phyloP scores from a whole-genome alignment of 148 eudicot species.

The Fagopyrum tataricum region DNA sequence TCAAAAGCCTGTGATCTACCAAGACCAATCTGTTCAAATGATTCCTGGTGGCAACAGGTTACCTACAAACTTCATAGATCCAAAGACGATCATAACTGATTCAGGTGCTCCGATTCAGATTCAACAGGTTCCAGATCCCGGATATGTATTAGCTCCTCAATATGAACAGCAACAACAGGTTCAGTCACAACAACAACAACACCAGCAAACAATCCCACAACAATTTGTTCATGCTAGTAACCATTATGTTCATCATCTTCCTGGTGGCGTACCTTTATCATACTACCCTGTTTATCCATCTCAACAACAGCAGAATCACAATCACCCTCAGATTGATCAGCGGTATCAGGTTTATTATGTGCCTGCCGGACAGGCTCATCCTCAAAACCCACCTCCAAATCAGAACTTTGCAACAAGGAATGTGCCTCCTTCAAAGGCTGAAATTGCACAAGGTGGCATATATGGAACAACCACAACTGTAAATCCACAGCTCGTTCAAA shows the following conservation, averaged over 20 bases:
- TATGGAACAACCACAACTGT: slow-evolving; percentile 41
- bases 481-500: slow-evolving; percentile 37
- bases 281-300: slow-evolving; percentile 68
- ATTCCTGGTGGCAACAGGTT: slow-evolving; percentile 34
- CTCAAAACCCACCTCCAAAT: slow-evolving; percentile 33
- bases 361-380: slow-evolving; percentile 54
- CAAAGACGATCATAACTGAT: neutral
- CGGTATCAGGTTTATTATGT: slow-evolving; percentile 59
- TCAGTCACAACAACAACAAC: slow-evolving; percentile 24
- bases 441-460: slow-evolving; percentile 30
- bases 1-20: slow-evolving; percentile 50
- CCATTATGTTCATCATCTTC: slow-evolving; percentile 58
- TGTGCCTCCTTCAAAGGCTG: slow-evolving; percentile 43
- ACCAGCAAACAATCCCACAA: slow-evolving; percentile 18
- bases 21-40: slow-evolving; percentile 42
- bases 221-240: slow-evolving; percentile 56
- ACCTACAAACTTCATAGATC: slow-evolving; percentile 27
- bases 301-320: slow-evolving; percentile 51
- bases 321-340: slow-evolving; percentile 34
- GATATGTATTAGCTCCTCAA: slow-evolving; percentile 40
- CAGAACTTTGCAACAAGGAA: slow-evolving; percentile 24
- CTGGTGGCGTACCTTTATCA: slow-evolving; percentile 46
- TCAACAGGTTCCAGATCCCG: slow-evolving; percentile 51
- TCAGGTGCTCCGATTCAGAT: slow-evolving; percentile 33
- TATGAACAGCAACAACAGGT: slow-evolving; percentile 43